Conservation (phyloP, 2,329 filamentous ascomycete species). For the Colletotrichum zoysiae region DNA sequence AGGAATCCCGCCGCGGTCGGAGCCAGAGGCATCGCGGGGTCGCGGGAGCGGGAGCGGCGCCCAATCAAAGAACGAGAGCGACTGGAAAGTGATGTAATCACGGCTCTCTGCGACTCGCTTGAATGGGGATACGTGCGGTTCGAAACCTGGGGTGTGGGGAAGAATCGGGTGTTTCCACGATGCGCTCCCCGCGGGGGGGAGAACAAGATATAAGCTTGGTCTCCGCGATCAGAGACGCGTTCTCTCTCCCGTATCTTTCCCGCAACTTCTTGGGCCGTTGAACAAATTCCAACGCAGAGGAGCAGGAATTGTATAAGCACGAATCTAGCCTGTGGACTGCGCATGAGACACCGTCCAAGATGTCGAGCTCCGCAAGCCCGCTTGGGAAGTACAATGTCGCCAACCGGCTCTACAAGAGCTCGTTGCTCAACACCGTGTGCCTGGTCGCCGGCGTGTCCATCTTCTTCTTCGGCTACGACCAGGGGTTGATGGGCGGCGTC, state of each 20-base stretch:
- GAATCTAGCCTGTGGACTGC: too few relatives aligned
- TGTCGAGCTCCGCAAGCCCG: slow-evolving; percentile 11
- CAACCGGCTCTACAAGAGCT: slow-evolving; percentile 66
- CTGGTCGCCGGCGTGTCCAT: slow-evolving; percentile 74
- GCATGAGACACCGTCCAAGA: background rate
- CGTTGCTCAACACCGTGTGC: slow-evolving; percentile 72
- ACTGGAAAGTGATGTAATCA: background rate
- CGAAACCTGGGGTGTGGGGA: slow-evolving; percentile 2
- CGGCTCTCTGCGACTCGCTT: background rate
- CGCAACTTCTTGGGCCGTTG: background rate
- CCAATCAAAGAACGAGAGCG: background rate
- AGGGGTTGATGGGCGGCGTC: slow-evolving; percentile 72
- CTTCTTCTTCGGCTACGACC: slow-evolving; percentile 75
- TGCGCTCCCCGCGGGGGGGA: background rate
- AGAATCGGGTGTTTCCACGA: background rate
- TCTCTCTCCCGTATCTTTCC: too few relatives aligned
- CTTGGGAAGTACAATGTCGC: slow-evolving; percentile 52
- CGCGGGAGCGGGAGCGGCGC: background rate
- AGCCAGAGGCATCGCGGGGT: background rate
- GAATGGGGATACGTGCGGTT: slow-evolving; percentile 17
- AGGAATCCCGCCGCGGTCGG: background rate
- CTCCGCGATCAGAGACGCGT: background rate
- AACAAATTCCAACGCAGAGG: background rate
- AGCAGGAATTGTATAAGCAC: background rate
- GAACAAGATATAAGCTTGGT: background rate